phyloP scores from a whole-genome alignment of 2,329 filamentous ascomycete genomes.

The Apiospora malaysiana region DNA sequence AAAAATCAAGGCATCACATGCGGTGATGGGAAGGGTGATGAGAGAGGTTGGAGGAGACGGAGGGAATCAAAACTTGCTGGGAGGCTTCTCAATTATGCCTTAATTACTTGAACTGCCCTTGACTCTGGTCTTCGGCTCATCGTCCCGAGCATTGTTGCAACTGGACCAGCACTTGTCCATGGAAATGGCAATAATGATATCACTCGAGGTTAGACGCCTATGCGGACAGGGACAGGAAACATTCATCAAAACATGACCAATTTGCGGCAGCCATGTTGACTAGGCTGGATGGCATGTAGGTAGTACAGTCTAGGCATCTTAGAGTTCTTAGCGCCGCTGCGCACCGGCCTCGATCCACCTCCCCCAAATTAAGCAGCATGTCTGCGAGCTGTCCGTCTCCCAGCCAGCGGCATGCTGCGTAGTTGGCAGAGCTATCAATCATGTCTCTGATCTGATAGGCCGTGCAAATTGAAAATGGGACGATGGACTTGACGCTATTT shows the following conservation, averaged over 20 bases:
- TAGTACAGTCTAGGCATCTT: not conserved
- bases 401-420: not conserved
- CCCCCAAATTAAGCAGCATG: constrained; percentile 3
- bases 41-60: not conserved
- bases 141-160: not conserved
- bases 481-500: not conserved
- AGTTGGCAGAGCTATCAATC: not conserved
- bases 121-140: not conserved
- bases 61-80: not conserved
- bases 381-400: not conserved
- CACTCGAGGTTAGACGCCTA: not conserved
- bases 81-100: not conserved
- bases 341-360: not conserved
- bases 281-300: not conserved
- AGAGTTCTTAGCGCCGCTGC: not conserved
- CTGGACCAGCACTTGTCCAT: not conserved
- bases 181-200: constrained; percentile 5
- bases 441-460: constrained; percentile 8
- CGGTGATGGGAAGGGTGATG: not conserved
- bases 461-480: not conserved
- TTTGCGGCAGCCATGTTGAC: constrained; percentile 15
- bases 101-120: not conserved
- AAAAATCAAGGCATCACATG: constrained; percentile 17
- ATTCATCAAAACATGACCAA: not conserved
- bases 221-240: not conserved